Evolutionary conservation across 352 stramenopile genomes (phyloP).

Genomic region (Phytophthora cryptogea): DNA sequence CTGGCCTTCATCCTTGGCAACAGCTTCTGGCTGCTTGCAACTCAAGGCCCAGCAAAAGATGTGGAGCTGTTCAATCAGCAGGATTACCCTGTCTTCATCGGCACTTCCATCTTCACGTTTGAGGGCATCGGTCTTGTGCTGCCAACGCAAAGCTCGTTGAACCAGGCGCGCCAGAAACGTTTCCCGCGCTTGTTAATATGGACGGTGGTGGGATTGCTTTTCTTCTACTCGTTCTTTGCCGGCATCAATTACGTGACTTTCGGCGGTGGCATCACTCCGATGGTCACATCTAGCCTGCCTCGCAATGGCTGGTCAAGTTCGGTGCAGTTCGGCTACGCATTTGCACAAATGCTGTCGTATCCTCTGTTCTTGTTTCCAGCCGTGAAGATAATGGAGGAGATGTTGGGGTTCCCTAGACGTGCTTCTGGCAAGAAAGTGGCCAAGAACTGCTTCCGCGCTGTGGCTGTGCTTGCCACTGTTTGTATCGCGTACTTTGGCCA

Average conservation of each 20-base stretch:
- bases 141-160: constrained; percentile 71
- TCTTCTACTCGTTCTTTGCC: constrained; percentile 87
- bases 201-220: constrained; percentile 70
- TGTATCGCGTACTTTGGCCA: constrained; percentile 81
- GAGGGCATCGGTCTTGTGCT: constrained; percentile 83
- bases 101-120: constrained; percentile 82
- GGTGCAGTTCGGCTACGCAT: constrained; percentile 79
- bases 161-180: constrained; percentile 60
- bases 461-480: constrained; percentile 69
- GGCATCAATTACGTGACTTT: constrained; percentile 81
- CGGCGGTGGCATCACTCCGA: constrained; percentile 61
- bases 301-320: constrained; percentile 76
- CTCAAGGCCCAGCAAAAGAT: constrained; percentile 45
- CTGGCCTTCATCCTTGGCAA: constrained; percentile 77
- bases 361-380: constrained; percentile 80
- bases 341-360: constrained; percentile 80
- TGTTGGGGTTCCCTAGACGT: constrained; percentile 71
- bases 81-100: constrained; percentile 81
- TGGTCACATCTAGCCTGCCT: constrained; percentile 76
- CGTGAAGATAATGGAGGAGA: constrained; percentile 87
- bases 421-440: constrained; percentile 69
- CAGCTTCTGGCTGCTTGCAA: constrained; percentile 64
- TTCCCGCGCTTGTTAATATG: constrained; percentile 61
- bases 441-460: constrained; percentile 75
- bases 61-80: constrained; percentile 72